Base-by-base conservation (phyloP, 306 rosid species). In the Clitoria ternatea region DNA sequence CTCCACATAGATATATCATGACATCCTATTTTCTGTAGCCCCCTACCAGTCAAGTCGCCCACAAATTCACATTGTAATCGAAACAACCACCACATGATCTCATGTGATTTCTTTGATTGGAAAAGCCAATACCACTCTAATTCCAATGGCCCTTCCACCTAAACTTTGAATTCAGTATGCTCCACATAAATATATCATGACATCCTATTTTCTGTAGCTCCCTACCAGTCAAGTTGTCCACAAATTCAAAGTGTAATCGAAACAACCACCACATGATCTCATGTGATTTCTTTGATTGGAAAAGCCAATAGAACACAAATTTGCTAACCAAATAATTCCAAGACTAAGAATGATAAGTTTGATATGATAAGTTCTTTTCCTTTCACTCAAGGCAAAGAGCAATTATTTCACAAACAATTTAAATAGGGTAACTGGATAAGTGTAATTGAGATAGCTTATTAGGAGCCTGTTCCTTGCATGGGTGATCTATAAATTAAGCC, bases 61-160 rank as follows among this genome's bases (percentile, higher is more conserved):
- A 19, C 47, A 54, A 19, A 65, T 44, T 42, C 47, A 54, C 13
- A 65, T 44, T 42, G 29, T 53, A 53, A 52, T 11, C 23, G 56
- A 30, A 74, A 42, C 17, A 63, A 39, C 43, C 72, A 52, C 39
- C 56, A 29, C n/a, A 40, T 27, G 66, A 30, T 50, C 73, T 63
- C 30, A 30, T n/a, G 48, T 27, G 24, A 62, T 33, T 42, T 33
- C 15, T 68, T 52, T 22, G 33, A 68, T 36, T 9, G n/a, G n/a
- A n/a, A n/a, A n/a, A n/a, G n/a, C n/a, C n/a, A n/a, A n/a, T n/a
- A n/a, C n/a, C n/a, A n/a, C 40, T 56, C 33, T n/a, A n/a, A n/a
- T n/a, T 76, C 44, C 44, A 57, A 33, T 10, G 43, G n/a, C 7
- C 43, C 7, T 65, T 65, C 7, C 35, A 4, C 43, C 9, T 29